Evolutionary conservation across 176 grass and related monocot species (phyloP).

Genomic region (Coix lacrymajobi): DNA sequence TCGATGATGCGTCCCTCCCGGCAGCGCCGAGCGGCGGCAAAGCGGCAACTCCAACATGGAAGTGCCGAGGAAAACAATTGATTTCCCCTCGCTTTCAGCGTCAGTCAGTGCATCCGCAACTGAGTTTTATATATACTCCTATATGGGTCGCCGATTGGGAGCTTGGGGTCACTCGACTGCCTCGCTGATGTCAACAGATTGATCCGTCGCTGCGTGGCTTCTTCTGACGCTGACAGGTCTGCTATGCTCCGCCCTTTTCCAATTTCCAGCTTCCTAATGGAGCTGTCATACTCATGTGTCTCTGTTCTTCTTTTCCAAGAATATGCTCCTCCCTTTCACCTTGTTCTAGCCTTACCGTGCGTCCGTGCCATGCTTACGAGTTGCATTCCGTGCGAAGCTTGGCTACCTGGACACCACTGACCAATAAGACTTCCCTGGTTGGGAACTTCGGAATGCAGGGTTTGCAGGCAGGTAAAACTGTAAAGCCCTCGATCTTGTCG

Average conservation of each 20-base stretch:
- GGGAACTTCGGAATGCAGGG: no score
- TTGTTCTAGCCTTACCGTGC: not conserved
- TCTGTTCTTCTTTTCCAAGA: not conserved
- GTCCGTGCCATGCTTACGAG: not conserved
- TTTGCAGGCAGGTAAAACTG: not conserved
- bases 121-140: constrained; percentile 21
- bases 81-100: constrained; percentile 25
- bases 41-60: not conserved
- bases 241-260: not conserved
- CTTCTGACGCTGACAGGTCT: constrained; percentile 5
- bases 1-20: not conserved
- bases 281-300: not conserved
- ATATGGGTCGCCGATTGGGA: not conserved
- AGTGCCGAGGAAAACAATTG: constrained; percentile 8
- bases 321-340: not conserved
- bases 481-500: not conserved
- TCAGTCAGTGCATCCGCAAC: constrained; percentile 25
- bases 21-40: not conserved
- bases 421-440: not conserved
- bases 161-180: constrained; percentile 2
- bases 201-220: not conserved
- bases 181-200: constrained; percentile 19
- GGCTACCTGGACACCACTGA: not conserved
- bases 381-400: not conserved
- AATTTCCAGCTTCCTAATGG: not conserved